Evolutionary conservation across 495 filamentous ascomycete species (phyloP).

Genomic region (Lophiotrema nucula): DNA sequence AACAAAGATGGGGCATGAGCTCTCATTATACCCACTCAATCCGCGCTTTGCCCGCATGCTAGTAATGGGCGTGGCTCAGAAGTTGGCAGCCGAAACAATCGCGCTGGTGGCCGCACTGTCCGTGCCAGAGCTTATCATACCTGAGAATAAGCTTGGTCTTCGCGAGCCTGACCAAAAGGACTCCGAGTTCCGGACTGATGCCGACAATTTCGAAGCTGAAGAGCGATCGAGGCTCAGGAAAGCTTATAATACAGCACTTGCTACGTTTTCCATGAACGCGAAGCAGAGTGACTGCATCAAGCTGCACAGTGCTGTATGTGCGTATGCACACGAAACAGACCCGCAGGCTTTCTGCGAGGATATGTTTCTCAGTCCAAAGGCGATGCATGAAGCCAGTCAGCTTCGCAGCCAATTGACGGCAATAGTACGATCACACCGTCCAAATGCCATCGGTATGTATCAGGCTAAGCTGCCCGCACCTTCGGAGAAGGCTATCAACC

Average conservation of each 20-base stretch:
- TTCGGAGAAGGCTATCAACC: conserved; percentile 67
- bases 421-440: conserved; percentile 73
- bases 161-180: conserved; percentile 4
- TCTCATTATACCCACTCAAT: conserved; percentile 84
- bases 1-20: conserved; percentile 70
- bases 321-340: conserved; percentile 74
- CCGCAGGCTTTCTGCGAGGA: conserved; percentile 68
- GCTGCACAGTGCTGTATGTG: conserved; percentile 77
- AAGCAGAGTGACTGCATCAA: conserved; percentile 85
- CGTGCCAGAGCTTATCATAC: conserved; percentile 83
- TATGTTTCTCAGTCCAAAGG: conserved; percentile 83
- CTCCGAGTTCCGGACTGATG: conserved; percentile 57
- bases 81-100: conserved; percentile 81
- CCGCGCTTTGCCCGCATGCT: conserved; percentile 91
- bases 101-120: conserved; percentile 86
- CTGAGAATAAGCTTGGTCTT: conserved; percentile 73
- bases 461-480: conserved; percentile 65
- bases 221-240: conserved; percentile 62
- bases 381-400: conserved; percentile 79
- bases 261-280: conserved; percentile 77
- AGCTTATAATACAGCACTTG: conserved; percentile 72
- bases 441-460: conserved; percentile 59
- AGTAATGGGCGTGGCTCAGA: conserved; percentile 77
- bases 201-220: conserved; percentile 66
- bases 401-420: conserved; percentile 78